phyloP scores from a whole-genome alignment of 176 grass and related monocot species.

The Thalia dealbata region DNA sequence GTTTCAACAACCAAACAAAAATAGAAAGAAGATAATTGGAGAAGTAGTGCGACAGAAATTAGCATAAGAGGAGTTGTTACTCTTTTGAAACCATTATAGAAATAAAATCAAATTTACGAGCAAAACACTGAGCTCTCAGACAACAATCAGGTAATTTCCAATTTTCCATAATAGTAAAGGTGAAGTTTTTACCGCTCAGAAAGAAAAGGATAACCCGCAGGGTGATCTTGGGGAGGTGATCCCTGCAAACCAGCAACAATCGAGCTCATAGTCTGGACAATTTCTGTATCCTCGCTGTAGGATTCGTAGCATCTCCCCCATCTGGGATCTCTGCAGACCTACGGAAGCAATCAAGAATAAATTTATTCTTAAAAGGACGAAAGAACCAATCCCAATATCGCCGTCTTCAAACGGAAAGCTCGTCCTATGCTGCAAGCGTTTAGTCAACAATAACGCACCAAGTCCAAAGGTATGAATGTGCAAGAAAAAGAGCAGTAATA shows the following conservation, averaged over 20 bases:
- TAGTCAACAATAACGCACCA: too few relatives aligned
- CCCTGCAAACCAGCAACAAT: constrained; percentile 70
- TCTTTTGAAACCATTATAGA: too few relatives aligned
- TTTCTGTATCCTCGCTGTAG: constrained; percentile 70
- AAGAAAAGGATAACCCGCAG: constrained; percentile 52
- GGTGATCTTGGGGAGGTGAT: constrained; percentile 36
- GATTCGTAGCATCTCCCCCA: constrained; percentile 85
- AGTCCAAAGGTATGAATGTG: too few relatives aligned
- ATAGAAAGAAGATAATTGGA: too few relatives aligned
- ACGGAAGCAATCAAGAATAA: background rate
- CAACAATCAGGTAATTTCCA: too few relatives aligned
- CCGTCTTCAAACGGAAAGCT: background rate
- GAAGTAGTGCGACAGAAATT: too few relatives aligned
- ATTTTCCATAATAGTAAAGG: background rate
- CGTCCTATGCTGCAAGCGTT: too few relatives aligned
- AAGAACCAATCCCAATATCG: background rate
- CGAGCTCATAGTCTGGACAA: constrained; percentile 43
- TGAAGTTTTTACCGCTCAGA: background rate
- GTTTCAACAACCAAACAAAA: too few relatives aligned
- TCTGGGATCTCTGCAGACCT: constrained; percentile 77
- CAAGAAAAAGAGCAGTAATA: background rate
- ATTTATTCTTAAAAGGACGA: background rate
- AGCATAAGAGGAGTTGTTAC: too few relatives aligned
- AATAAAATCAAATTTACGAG: too few relatives aligned
- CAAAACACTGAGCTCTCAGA: too few relatives aligned